These are phyloP conservation scores for Magnolia sinica DNA, from an alignment of 164 flowering plant species.

Conservation along the genomic window DNA sequence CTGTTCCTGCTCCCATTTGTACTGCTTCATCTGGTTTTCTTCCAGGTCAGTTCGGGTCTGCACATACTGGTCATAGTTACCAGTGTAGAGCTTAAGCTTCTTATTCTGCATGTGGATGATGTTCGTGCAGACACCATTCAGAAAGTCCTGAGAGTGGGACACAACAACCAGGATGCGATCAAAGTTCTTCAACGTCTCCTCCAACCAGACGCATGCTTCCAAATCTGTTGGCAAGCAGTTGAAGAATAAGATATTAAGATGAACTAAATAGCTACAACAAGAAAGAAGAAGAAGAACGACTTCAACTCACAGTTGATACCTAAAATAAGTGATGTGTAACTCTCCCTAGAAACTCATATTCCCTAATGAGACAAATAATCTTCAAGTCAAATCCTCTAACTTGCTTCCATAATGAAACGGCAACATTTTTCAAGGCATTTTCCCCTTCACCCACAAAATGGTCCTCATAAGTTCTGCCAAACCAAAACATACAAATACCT, in stretches of 20 bases:
- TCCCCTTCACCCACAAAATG: too few species aligned
- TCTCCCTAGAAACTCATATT: not conserved
- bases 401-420: too few species aligned
- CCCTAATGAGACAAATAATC: not conserved
- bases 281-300: not conserved
- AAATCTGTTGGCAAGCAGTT: slow-evolving; percentile 45
- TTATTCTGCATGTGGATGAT: slow-evolving; percentile 96
- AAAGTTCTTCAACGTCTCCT: slow-evolving; percentile 83
- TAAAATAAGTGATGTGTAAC: not conserved
- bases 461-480: too few species aligned
- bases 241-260: not conserved
- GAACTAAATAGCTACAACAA: too few species aligned
- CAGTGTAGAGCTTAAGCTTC: slow-evolving; percentile 73
- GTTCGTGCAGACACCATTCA: slow-evolving; percentile 95
- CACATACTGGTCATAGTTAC: slow-evolving; percentile 89
- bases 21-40: slow-evolving; percentile 98
- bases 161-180: slow-evolving; percentile 89
- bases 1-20: slow-evolving; percentile 99
- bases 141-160: slow-evolving; percentile 94
- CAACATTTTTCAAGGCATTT: too few species aligned
- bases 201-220: slow-evolving; percentile 99
- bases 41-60: slow-evolving; percentile 94
- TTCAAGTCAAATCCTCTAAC: too few species aligned
- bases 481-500: too few species aligned
- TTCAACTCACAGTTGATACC: not conserved